These are phyloP conservation scores for Nannizziopsis barbatae DNA, from an alignment of 2,329 filamentous ascomycete species.

Conservation along the genomic window DNA sequence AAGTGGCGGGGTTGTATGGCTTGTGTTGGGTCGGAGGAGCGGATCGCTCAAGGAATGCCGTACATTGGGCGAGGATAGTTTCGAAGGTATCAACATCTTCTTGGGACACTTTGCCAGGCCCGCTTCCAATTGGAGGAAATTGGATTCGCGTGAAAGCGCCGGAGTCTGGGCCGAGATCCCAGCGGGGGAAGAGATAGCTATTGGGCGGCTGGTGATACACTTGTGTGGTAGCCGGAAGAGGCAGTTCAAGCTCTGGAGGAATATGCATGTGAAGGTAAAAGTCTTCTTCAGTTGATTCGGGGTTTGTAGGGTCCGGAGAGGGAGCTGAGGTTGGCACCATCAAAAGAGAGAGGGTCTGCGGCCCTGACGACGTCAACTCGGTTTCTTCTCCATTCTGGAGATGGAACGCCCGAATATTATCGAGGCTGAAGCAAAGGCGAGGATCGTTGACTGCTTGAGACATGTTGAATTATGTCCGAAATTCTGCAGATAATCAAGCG, in stretches of 20 bases:
- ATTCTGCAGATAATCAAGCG: background rate
- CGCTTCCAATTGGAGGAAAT: constrained; percentile 64
- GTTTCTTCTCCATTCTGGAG: constrained; percentile 78
- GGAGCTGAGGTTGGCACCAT: constrained; percentile 89
- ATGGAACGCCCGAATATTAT: constrained; percentile 83
- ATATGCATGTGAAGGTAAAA: constrained; percentile 95
- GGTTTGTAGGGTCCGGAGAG: constrained; percentile 45
- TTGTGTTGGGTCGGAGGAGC: constrained; percentile 44
- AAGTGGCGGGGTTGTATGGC: constrained; percentile 70
- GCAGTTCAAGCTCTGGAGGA: constrained; percentile 85
- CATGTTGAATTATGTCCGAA: constrained; percentile 11
- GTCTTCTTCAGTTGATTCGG: constrained; percentile 63
- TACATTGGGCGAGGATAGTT: constrained; percentile 95
- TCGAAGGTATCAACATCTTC: constrained; percentile 95
- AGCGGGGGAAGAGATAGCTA: constrained; percentile 89
- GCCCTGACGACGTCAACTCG: constrained; percentile 69
- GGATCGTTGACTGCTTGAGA: constrained; percentile 23
- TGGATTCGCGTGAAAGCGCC: constrained; percentile 89
- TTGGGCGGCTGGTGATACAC: constrained; percentile 91
- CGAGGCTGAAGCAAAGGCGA: constrained; percentile 42
- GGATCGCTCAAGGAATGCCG: constrained; percentile 80
- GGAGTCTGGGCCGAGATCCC: constrained; percentile 79
- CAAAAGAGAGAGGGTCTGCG: constrained; percentile 81
- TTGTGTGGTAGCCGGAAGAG: constrained; percentile 87
- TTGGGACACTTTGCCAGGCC: constrained; percentile 55